Conservation (phyloP, 768 basidiomycete species). For the Tricholoma sp. region DNA sequence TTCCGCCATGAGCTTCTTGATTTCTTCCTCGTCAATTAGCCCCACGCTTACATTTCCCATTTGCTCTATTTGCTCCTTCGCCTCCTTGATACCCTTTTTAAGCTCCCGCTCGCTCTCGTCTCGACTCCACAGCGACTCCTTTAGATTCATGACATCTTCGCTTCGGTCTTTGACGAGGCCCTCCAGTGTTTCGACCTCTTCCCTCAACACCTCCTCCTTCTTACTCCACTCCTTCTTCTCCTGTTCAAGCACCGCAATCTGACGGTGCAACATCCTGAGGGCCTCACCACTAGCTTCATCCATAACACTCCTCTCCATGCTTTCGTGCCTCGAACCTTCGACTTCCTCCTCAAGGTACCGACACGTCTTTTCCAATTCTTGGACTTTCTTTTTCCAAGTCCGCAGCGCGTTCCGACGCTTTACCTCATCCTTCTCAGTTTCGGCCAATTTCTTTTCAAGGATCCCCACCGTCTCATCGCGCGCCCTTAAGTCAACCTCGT, state of each 20-base stretch:
- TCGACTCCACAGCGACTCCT: slow-evolving; percentile 37
- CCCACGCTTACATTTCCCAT: slow-evolving; percentile 44
- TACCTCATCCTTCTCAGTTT: slow-evolving; percentile 57
- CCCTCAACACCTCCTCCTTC: slow-evolving; percentile 36
- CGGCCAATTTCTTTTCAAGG: slow-evolving; percentile 48
- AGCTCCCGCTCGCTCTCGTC: slow-evolving; percentile 53
- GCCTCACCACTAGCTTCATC: slow-evolving; percentile 78
- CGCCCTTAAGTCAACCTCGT: slow-evolving; percentile 67
- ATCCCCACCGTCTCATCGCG: slow-evolving; percentile 68
- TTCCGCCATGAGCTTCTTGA: slow-evolving; percentile 34
- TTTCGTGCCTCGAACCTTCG: slow-evolving; percentile 77
- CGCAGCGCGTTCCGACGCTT: slow-evolving; percentile 51
- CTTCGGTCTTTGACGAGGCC: slow-evolving; percentile 39
- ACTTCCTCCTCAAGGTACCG: slow-evolving; percentile 80
- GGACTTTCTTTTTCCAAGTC: slow-evolving; percentile 73
- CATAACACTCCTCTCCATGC: slow-evolving; percentile 78
- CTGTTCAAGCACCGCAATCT: slow-evolving; percentile 71
- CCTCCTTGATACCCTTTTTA: slow-evolving; percentile 46
- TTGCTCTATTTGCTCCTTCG: slow-evolving; percentile 57
- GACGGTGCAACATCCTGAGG: slow-evolving; percentile 71
- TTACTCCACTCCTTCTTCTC: slow-evolving; percentile 49
- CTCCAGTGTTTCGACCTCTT: slow-evolving; percentile 47
- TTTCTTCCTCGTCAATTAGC: slow-evolving; percentile 38
- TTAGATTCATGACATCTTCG: slow-evolving; percentile 39
- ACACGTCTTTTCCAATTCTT: slow-evolving; percentile 65